A percentile compares a stretch with the other conserved stretches of the same genome.
Evolutionary conservation across 2,329 filamentous ascomycete genomes (phyloP).

Genomic region (Thermomyces lanuginosus): DNA sequence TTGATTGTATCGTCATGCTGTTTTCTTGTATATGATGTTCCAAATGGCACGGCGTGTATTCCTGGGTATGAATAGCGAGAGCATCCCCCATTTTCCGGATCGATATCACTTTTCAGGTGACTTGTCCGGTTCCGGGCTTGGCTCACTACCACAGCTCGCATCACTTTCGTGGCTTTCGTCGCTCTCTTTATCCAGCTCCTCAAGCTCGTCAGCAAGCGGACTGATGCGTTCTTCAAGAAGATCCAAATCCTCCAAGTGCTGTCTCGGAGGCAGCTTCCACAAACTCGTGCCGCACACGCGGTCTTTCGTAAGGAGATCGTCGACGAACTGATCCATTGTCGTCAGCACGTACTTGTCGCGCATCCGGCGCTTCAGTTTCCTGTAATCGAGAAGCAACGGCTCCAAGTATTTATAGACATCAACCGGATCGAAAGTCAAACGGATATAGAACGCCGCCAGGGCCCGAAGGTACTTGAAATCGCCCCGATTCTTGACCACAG

Average conservation of each 20-base stretch:
- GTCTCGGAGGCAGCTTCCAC: conserved; percentile 75
- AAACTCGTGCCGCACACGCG: conserved; percentile 80
- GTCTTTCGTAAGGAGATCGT: conserved; percentile 77
- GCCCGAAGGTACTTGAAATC: conserved; percentile 67
- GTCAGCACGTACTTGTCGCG: conserved; percentile 61
- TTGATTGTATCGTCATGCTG: conserved; percentile 13
- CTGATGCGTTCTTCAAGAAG: conserved; percentile 72
- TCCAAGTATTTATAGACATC: conserved; percentile 70
- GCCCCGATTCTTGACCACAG: conserved; percentile 19
- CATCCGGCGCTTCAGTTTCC: conserved; percentile 66
- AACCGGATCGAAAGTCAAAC: conserved; percentile 66
- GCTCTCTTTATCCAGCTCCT: conserved; percentile 26
- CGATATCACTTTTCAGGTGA: no score
- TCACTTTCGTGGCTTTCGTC: conserved; percentile 7
- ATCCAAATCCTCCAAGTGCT: conserved; percentile 75
- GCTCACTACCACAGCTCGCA: conserved; percentile 4
- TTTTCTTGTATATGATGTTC: conserved; percentile 1
- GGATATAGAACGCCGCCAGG: conserved; percentile 82
- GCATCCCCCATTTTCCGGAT: not conserved
- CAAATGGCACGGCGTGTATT: no score
- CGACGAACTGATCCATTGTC: conserved; percentile 80
- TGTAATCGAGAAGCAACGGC: conserved; percentile 61
- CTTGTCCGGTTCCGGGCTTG: no score
- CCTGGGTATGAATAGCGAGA: no score
- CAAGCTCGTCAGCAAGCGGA: conserved; percentile 52